Evolutionary conservation across 2,329 filamentous ascomycete species (phyloP).

Genomic region (Colletotrichum abscissum): DNA sequence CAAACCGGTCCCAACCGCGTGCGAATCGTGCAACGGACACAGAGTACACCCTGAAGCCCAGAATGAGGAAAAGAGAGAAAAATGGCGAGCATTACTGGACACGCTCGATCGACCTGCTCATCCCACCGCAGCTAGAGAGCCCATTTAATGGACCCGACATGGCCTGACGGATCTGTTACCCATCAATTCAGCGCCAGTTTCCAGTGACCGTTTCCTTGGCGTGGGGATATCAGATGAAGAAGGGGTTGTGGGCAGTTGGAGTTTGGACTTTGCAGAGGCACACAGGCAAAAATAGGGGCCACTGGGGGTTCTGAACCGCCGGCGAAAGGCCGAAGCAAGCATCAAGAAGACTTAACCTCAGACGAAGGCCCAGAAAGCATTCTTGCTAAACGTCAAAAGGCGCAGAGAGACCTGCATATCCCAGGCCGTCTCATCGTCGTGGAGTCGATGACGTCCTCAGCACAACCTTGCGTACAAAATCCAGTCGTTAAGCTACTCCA

Average conservation of each 20-base stretch:
- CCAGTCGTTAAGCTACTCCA: background rate
- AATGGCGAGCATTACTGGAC: background rate
- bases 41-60: slow-evolving; percentile 7
- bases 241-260: slow-evolving; percentile 17
- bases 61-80: background rate
- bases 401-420: slow-evolving; percentile 2
- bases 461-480: slow-evolving; percentile 4
- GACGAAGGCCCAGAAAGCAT: background rate
- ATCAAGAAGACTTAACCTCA: background rate
- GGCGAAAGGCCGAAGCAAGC: slow-evolving; percentile 31
- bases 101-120: slow-evolving; percentile 10
- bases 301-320: slow-evolving; percentile 7
- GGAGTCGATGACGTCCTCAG: slow-evolving; percentile 31
- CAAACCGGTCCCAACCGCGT: slow-evolving; percentile 1
- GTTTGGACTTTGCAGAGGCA: slow-evolving; percentile 7
- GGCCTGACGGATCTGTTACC: slow-evolving; percentile 10
- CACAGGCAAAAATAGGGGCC: slow-evolving; percentile 1
- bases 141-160: slow-evolving; percentile 10
- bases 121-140: slow-evolving; percentile 10
- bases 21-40: slow-evolving; percentile 7
- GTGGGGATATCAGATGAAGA: slow-evolving; percentile 33
- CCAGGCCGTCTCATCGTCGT: slow-evolving; percentile 25
- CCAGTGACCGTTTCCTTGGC: slow-evolving; percentile 20
- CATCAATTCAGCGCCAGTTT: slow-evolving; percentile 5
- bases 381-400: background rate